phyloP scores from a whole-genome alignment of 2,329 filamentous ascomycete genomes.

The Westerdykella sp. region DNA sequence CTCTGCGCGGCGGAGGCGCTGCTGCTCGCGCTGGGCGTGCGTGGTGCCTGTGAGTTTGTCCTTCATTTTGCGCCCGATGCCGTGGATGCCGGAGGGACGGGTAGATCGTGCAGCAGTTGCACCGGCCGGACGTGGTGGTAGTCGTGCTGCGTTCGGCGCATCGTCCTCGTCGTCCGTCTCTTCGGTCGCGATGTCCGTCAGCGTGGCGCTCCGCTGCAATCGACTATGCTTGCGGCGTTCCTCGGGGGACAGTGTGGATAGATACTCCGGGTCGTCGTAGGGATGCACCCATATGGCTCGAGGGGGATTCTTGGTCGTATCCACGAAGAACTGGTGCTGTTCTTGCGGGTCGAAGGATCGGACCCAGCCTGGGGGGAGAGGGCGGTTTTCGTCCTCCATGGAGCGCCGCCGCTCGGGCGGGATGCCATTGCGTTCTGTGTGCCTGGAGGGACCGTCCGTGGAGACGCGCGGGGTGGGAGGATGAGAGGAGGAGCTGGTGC shows the following conservation, averaged over 20 bases:
- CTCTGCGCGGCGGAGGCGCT: conserved; percentile 43
- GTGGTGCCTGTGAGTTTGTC: conserved; percentile 54
- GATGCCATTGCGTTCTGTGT: conserved; percentile 47
- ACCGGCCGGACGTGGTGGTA: conserved; percentile 7
- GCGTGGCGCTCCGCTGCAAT: conserved; percentile 31
- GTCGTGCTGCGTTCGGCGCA: conserved; percentile 2
- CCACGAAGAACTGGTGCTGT: conserved; percentile 58
- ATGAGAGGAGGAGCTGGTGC: conserved; percentile 12
- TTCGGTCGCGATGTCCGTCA: conserved; percentile 44
- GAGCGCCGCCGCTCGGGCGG: conserved; percentile 48
- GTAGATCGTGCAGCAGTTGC: neutral
- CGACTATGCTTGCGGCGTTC: conserved; percentile 46
- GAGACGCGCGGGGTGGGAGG: conserved; percentile 22
- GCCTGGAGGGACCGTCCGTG: conserved; percentile 24
- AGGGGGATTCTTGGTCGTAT: conserved; percentile 50
- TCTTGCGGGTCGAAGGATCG: conserved; percentile 50
- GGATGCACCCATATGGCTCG: conserved; percentile 57
- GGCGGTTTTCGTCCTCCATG: conserved; percentile 56
- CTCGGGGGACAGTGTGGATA: conserved; percentile 43
- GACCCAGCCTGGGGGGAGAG: conserved; percentile 53
- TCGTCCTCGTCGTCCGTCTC: conserved; percentile 21
- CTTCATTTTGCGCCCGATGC: conserved; percentile 53
- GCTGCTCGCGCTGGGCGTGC: conserved; percentile 48
- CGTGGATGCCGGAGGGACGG: conserved; percentile 35
- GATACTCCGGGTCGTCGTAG: conserved; percentile 53